Percentiles rank a stretch among this genome's conserved stretches.
Conservation (phyloP, 495 filamentous ascomycete species). For the Lasiosphaeria hispida region DNA sequence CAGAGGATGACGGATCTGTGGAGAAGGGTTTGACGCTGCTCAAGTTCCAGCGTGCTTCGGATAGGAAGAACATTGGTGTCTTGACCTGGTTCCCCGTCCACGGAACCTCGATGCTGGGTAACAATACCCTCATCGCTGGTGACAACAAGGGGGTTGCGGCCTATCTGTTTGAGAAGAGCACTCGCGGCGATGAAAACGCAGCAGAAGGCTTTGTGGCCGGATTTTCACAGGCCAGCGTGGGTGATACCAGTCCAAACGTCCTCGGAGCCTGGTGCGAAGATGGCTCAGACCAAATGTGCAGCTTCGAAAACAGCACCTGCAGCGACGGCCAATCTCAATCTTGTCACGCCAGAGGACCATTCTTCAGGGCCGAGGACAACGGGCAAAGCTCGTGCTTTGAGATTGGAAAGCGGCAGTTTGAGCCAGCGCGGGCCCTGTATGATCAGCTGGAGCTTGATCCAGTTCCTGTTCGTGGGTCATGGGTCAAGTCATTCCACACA, state of each 20-base stretch:
- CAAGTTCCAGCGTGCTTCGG: conserved; percentile 63
- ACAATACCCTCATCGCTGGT: conserved; percentile 89
- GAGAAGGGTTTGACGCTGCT: conserved; percentile 87
- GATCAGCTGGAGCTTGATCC: conserved; percentile 48
- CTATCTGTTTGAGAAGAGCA: conserved; percentile 74
- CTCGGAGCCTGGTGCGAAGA: conserved; percentile 81
- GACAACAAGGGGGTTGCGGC: conserved; percentile 96
- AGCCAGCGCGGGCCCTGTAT: conserved; percentile 63
- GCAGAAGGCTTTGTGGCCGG: conserved; percentile 74
- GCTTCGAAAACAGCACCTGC: conserved; percentile 74
- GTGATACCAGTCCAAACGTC: conserved; percentile 87
- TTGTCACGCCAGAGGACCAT: conserved; percentile 84
- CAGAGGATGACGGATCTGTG: conserved; percentile 60
- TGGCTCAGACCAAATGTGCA: conserved; percentile 62
- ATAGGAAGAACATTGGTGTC: conserved; percentile 68
- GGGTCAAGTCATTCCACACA: conserved; percentile 70
- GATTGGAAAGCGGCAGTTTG: conserved; percentile 71
- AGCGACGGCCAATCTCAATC: conserved; percentile 62
- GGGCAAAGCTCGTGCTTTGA: conserved; percentile 79
- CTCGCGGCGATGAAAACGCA: conserved; percentile 44
- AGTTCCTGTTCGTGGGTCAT: conserved; percentile 53
- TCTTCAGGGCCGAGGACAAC: conserved; percentile 66
- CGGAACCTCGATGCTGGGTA: conserved; percentile 85
- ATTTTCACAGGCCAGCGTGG: conserved; percentile 92
- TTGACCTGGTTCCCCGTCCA: conserved; percentile 93